Evolutionary conservation across 495 filamentous ascomycete species (phyloP), one percentile per base, ranked within the genome.

Genomic region (Tirmania nivea): DNA sequence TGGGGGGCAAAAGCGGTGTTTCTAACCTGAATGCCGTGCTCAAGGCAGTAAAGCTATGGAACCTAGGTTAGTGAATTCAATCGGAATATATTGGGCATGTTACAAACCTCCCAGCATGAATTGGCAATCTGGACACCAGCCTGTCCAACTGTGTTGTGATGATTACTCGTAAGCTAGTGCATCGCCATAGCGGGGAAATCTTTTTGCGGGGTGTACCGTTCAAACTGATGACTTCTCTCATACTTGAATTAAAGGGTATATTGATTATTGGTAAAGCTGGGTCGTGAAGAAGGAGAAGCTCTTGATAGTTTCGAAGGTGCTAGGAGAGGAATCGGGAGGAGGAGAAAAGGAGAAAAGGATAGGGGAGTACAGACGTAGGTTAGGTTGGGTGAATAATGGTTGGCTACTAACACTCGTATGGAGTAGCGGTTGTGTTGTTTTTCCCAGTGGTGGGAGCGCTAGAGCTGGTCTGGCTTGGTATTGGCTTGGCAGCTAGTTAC

Each of bases 61-160:
- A 31, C 25, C 25, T 31, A 31, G 59, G 56, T 39, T 17, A 11
- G 16, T 34, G 17, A 21, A 50, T 39, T 49, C 25, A 31, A 3
- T 34, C 34, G 31, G 19, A 21, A 37, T 37, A 17, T 12, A 48
- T 36, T 7, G 17, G 48, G n/a, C 10, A 7, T 31, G 54, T 9
- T 55, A 63, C 83, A 71, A 75, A 97, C 90, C 88, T 97, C 90
- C 90, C 90, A 97, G 79, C 92, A 97, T 60, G 92, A 90, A 75
- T 97, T 97, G 70, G 88, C 90, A 69, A 97, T 97, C 71, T 97
- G 90, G 78, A 92, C 95, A 81, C 90, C 90, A 67, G 90, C 90
- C 78, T 97, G 90, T 73, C 90, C 90, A 73, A 97, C 90, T 97
- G 66, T 75, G 69, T 54, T 67, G 64, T 65, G 60, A 51, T 54